phyloP scores from a whole-genome alignment of 164 flowering plant species.

The Dillenia suffruticosa region DNA sequence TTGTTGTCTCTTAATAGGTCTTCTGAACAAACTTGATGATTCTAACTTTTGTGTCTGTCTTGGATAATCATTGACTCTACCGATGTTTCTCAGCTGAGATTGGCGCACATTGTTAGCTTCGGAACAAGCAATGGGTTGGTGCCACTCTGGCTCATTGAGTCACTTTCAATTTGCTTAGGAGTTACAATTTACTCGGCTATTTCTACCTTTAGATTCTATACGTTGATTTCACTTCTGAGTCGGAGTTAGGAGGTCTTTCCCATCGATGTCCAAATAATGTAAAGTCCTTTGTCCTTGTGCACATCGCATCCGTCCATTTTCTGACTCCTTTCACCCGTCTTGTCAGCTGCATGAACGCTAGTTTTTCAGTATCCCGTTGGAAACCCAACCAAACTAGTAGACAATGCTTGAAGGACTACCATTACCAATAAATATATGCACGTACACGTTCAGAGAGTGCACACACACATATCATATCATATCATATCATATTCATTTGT shows the following conservation, averaged over 20 bases:
- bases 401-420: no score
- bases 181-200: no score
- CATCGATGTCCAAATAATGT: no score
- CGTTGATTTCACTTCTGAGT: no score
- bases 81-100: no score
- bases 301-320: no score
- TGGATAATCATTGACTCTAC: not conserved
- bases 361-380: not conserved
- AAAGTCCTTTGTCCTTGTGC: no score
- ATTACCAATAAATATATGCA: no score
- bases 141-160: not conserved
- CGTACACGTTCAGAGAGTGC: not conserved
- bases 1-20: not conserved
- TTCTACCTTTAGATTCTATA: no score
- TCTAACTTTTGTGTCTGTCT: not conserved
- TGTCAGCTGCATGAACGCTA: not conserved
- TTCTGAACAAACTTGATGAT: not conserved
- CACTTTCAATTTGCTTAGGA: not conserved
- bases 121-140: not conserved
- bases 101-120: not conserved
- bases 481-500: not conserved
- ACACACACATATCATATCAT: not conserved
- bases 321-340: no score
- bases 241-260: no score
- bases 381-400: not conserved